Base-by-base conservation (phyloP, 2,329 filamentous ascomycete genomes). In the Aspergillus sp. region DNA sequence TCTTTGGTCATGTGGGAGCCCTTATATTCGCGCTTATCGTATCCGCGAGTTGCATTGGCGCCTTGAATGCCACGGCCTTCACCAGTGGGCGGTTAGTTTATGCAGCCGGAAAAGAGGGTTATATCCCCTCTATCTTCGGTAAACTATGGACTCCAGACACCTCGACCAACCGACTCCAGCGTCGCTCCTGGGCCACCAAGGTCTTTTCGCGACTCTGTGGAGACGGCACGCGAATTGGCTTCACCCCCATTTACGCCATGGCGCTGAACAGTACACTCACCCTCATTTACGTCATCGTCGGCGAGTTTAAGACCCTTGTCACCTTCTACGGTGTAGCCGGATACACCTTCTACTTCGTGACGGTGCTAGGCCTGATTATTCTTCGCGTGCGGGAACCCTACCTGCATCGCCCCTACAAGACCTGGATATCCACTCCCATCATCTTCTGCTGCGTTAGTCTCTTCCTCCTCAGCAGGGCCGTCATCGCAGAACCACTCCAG, bases 291-390 rank as follows among this genome's bases (percentile, higher is more conserved):
- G 88, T 97, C 63, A 71, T 90, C 2, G 87, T 96, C 5, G 95
- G 95, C 76, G 92, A 97, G 74, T 98, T 99, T 73, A 84, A 87
- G 55, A 97, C 94, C 0, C 85, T 99, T 2, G 85, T 98, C 59
- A 98, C 95, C 0, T 99, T 99, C 74, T 98, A 98, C 78, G 95
- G 95, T 59, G 95, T 99, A 12, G 95, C 95, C 0, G 93, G 93
- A 13, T 99, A 99, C 75, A 91, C 91, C 0, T 99, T 99, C 74
- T 99, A 99, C 80, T 99, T 99, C 76, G 80, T 96, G 58, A 96
- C 94, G 0, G 95, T 99, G 0, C 85, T 99, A 0, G 95, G 95
- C 0, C 83, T 99, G 52, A 97, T 99, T 64, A 86, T 99, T 55
- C 82, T 99, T 63, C 85, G 95, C 30, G 91, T 98, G 30, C 86